These are phyloP conservation scores for Acacia crassicarpa DNA, from an alignment of 306 rosid species.

Conservation along the genomic window DNA sequence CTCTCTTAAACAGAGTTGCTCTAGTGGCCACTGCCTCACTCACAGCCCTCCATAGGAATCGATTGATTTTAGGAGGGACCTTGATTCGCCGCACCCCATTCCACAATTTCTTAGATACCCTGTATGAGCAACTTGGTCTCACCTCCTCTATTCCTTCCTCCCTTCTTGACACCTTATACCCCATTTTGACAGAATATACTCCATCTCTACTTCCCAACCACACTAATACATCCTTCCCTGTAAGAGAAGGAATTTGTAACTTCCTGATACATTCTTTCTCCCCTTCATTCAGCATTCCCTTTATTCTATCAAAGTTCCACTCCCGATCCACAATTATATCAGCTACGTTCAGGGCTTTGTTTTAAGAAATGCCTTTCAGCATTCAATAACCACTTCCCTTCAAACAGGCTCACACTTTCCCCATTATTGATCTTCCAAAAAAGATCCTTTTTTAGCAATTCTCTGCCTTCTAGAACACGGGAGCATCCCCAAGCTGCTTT, in stretches of 20 bases:
- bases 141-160: too few species aligned
- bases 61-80: not conserved
- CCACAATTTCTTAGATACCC: not conserved
- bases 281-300: not conserved
- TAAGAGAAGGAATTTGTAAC: too few species aligned
- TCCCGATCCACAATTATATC: not conserved
- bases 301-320: not conserved
- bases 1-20: not conserved
- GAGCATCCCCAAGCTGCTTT: not conserved
- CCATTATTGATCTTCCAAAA: not conserved
- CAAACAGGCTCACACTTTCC: not conserved
- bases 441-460: too few species aligned
- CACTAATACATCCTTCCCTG: too few species aligned
- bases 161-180: too few species aligned
- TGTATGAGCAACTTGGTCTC: not conserved
- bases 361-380: fast-evolving
- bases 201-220: not conserved
- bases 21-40: not conserved
- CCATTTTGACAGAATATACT: too few species aligned
- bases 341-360: not conserved
- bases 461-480: not conserved
- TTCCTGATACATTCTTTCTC: too few species aligned
- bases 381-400: not conserved
- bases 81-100: too few species aligned
- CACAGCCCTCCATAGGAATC: not conserved